A percentile compares a stretch with the other conserved stretches of the same genome.
phyloP scores from a whole-genome alignment of 164 flowering plant genomes.

The Taxillus chinensis region DNA sequence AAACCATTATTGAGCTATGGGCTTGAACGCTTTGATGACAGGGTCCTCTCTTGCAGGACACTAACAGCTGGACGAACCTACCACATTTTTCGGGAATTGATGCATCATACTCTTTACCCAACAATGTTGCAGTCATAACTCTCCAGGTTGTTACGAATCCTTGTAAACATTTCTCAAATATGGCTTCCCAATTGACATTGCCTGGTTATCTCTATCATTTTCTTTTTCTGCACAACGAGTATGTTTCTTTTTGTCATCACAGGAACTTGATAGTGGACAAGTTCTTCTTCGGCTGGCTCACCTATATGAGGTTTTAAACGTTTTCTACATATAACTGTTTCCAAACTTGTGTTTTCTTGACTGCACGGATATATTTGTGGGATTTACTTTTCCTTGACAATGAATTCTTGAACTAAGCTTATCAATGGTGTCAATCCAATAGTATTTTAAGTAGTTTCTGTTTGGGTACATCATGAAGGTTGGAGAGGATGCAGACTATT shows the following conservation, averaged over 20 bases:
- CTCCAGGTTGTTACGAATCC: background rate
- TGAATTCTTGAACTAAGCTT: no score
- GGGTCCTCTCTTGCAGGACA: background rate
- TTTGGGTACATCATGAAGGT: conserved; percentile 18
- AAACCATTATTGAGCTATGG: background rate
- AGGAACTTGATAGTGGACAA: conserved; percentile 79
- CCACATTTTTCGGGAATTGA: background rate
- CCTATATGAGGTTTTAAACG: conserved; percentile 63
- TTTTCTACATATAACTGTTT: background rate
- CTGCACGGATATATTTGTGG: background rate
- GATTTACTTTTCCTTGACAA: no score
- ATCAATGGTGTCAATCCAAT: no score
- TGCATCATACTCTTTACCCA: background rate
- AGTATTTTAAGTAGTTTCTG: no score
- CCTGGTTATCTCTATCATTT: no score
- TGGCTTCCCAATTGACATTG: background rate
- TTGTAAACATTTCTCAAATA: background rate
- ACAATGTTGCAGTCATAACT: background rate
- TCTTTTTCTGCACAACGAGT: no score
- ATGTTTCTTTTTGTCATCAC: conserved; percentile 6
- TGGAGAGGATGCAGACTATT: conserved; percentile 74
- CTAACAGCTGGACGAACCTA: background rate
- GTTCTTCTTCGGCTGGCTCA: conserved; percentile 91
- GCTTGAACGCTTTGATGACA: background rate
- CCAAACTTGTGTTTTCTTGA: background rate